A percentile compares a stretch with the other conserved stretches of the same genome.
These are phyloP conservation scores for Lachancea cidri DNA, from an alignment of 805 yeast genomes.

Conservation along the genomic window DNA sequence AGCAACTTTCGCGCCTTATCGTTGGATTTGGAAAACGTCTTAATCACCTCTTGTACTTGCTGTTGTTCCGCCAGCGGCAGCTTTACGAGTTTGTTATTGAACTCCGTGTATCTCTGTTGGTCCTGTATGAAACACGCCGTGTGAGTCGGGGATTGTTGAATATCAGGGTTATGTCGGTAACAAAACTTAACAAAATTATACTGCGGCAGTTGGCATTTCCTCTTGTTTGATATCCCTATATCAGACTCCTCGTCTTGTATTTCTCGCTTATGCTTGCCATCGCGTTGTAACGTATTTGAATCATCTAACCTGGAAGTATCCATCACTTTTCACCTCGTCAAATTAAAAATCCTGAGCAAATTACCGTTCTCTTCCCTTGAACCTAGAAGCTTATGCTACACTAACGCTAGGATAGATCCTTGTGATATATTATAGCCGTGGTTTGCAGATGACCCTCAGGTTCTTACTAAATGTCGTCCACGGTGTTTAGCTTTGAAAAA, in stretches of 20 bases:
- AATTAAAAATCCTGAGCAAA: background rate
- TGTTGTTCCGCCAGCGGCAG: slow-evolving; percentile 75
- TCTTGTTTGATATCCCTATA: background rate
- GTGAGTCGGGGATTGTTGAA: slow-evolving; percentile 43
- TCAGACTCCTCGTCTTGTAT: background rate
- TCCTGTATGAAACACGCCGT: slow-evolving; percentile 27
- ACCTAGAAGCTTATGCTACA: background rate
- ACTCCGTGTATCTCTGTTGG: slow-evolving; percentile 20
- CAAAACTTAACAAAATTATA: slow-evolving; percentile 69
- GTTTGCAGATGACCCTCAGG: background rate
- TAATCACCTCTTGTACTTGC: slow-evolving; percentile 59
- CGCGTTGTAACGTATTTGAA: background rate
- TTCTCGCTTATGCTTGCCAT: background rate
- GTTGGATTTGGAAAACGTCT: slow-evolving; percentile 65
- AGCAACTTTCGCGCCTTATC: slow-evolving; percentile 71
- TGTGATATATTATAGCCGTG: background rate
- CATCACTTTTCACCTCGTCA: background rate
- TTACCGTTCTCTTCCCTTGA: background rate
- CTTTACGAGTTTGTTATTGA: slow-evolving; percentile 31
- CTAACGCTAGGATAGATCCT: background rate
- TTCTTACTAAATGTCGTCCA: background rate
- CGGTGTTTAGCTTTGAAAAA: background rate
- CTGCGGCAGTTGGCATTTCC: slow-evolving; percentile 19
- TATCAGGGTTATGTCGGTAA: slow-evolving; percentile 89
- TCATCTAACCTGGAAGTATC: background rate